Conservation (phyloP, 208 protist species). For the Trypanosoma brucei region DNA sequence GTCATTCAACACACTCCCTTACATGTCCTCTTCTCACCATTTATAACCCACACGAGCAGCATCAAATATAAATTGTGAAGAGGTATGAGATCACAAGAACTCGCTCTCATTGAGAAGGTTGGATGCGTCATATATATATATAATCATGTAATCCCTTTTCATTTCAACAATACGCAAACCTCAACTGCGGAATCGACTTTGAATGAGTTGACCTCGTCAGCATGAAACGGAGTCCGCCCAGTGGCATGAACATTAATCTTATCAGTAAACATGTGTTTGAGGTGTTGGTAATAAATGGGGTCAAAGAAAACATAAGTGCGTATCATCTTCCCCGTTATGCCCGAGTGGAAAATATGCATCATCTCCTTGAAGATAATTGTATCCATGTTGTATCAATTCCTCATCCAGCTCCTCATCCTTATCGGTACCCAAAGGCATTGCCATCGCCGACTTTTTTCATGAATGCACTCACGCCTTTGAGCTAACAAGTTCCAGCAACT, state of each 20-base stretch:
- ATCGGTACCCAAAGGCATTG: slow-evolving; percentile 95
- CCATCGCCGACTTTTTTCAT: slow-evolving; percentile 90
- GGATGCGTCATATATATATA: slow-evolving; percentile 87
- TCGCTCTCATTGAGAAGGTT: slow-evolving; percentile 95
- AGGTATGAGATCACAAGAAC: slow-evolving; percentile 97
- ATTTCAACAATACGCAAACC: slow-evolving; percentile 99
- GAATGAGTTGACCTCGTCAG: slow-evolving; percentile 99
- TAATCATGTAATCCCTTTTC: slow-evolving; percentile 99
- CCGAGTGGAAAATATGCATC: slow-evolving; percentile 76
- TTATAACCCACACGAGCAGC: slow-evolving; percentile 82
- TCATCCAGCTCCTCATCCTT: slow-evolving; percentile 90
- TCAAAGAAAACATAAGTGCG: slow-evolving; percentile 99
- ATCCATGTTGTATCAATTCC: slow-evolving; percentile 89
- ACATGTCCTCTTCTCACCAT: slow-evolving; percentile 26
- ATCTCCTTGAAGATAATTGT: slow-evolving; percentile 99
- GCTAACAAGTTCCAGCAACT: slow-evolving; percentile 98
- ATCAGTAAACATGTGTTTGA: slow-evolving; percentile 99
- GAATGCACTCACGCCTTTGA: slow-evolving; percentile 94
- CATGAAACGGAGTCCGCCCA: slow-evolving; percentile 83
- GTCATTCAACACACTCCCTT: background rate
- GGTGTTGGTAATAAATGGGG: slow-evolving; percentile 99
- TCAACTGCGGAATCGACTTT: slow-evolving; percentile 96
- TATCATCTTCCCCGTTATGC: slow-evolving; percentile 97
- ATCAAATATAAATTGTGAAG: slow-evolving; percentile 95
- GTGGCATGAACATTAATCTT: slow-evolving; percentile 99